Conservation (phyloP, 1,139 yeast species). For the Taphrina deformans region DNA sequence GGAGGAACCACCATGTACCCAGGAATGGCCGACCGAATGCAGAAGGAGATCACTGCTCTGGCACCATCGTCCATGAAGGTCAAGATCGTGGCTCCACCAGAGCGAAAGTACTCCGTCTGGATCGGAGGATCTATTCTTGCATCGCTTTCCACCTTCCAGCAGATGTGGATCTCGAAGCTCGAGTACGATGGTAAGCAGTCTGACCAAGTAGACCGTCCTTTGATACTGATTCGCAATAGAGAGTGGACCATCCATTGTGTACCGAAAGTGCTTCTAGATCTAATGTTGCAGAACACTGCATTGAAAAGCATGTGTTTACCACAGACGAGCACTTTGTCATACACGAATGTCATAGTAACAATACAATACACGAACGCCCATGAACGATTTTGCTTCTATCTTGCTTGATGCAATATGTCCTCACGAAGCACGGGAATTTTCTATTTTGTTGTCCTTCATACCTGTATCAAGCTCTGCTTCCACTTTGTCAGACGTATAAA, state of each 20-base stretch:
- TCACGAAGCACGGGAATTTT: no score
- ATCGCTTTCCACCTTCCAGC: conserved; percentile 86
- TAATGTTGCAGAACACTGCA: neutral
- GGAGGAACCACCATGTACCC: conserved; percentile 56
- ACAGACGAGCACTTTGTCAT: neutral
- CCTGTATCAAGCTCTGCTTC: no score
- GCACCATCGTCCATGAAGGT: conserved; percentile 62
- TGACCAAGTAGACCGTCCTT: neutral
- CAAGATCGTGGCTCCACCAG: conserved; percentile 87
- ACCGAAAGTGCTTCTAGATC: conserved; percentile 96
- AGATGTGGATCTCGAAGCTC: conserved; percentile 99
- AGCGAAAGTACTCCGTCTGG: conserved; percentile 83
- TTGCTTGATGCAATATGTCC: neutral
- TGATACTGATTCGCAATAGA: conserved; percentile 64
- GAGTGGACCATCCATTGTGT: conserved; percentile 99
- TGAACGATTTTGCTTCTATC: neutral
- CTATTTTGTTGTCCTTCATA: no score
- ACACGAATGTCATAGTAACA: conserved; percentile 4
- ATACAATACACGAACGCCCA: conserved; percentile 9
- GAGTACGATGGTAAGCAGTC: conserved; percentile 50
- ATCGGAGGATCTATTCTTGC: conserved; percentile 91
- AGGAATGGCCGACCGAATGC: conserved; percentile 73
- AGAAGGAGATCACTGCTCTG: conserved; percentile 59
- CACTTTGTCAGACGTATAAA: no score
- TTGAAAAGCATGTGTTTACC: conserved; percentile 3